A percentile compares a stretch with the other conserved stretches of the same genome.
Conservation (phyloP, 495 filamentous ascomycete species). For the Aspergillus affinis region DNA sequence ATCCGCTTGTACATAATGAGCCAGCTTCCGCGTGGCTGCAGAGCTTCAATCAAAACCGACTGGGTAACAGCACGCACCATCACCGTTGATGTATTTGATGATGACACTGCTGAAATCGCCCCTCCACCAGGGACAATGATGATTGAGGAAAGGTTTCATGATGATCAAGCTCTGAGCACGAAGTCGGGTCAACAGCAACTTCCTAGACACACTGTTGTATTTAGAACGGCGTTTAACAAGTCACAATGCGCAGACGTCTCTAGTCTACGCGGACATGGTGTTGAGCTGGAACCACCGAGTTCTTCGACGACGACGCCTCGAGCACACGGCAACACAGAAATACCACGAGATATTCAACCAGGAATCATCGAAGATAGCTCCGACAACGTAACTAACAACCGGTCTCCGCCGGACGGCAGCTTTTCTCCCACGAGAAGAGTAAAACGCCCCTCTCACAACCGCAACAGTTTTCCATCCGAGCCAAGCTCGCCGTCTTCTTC, state of each 20-base stretch:
- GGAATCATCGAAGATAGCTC: background rate
- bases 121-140: slow-evolving; percentile 68
- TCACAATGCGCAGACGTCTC: slow-evolving; percentile 40
- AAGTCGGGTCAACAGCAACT: slow-evolving; percentile 18
- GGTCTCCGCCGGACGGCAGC: background rate
- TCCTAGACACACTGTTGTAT: slow-evolving; percentile 46
- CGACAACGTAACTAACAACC: background rate
- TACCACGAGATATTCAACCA: background rate
- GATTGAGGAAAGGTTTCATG: slow-evolving; percentile 54
- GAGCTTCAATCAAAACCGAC: slow-evolving; percentile 64
- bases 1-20: slow-evolving; percentile 46
- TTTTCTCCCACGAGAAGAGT: background rate
- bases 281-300: background rate
- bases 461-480: background rate
- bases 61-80: slow-evolving; percentile 66
- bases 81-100: slow-evolving; percentile 69
- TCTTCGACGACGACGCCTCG: background rate
- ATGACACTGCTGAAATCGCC: slow-evolving; percentile 55
- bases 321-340: background rate
- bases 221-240: slow-evolving; percentile 46
- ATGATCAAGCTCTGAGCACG: slow-evolving; percentile 30
- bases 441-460: background rate
- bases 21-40: slow-evolving; percentile 45
- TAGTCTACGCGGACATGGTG: background rate
- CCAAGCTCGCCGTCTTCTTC: background rate